A percentile compares a stretch with the other conserved stretches of the same genome.
phyloP scores from a whole-genome alignment of 2,329 filamentous ascomycete species.

The Boeremia lycopersici region DNA sequence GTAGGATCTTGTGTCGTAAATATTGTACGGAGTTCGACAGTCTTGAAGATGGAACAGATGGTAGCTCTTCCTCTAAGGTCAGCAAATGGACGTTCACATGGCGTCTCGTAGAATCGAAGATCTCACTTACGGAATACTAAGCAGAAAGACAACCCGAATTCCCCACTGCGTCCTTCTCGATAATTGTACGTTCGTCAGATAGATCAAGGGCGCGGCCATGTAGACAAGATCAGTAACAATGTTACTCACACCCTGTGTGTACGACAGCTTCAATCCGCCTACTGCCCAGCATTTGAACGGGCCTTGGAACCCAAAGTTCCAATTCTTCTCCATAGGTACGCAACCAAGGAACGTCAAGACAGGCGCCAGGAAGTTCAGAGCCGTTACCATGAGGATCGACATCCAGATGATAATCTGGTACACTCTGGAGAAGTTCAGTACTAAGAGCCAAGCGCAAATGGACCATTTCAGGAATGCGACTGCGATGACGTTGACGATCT shows the following conservation, averaged over 20 bases:
- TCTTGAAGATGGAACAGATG: constrained; percentile 37
- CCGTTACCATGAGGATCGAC: constrained; percentile 33
- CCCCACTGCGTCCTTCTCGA: constrained; percentile 32
- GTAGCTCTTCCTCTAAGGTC: constrained; percentile 25
- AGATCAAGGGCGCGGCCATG: constrained; percentile 35
- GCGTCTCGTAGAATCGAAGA: neutral
- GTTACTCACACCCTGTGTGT: constrained; percentile 35
- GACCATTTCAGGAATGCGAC: constrained; percentile 38
- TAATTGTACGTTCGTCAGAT: constrained; percentile 32
- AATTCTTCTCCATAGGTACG: constrained; percentile 32
- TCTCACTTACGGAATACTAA: constrained; percentile 34
- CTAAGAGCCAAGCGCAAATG: constrained; percentile 37
- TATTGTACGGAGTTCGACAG: constrained; percentile 28
- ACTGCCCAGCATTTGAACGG: constrained; percentile 28
- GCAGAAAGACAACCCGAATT: constrained; percentile 35
- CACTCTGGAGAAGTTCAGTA: constrained; percentile 32
- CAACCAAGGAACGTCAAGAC: constrained; percentile 32
- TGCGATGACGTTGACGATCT: constrained; percentile 36
- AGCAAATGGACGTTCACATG: neutral
- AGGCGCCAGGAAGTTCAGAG: constrained; percentile 35
- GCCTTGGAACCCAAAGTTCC: constrained; percentile 25
- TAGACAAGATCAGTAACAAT: constrained; percentile 37
- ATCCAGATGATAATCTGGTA: constrained; percentile 35
- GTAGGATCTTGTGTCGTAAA: constrained; percentile 29
- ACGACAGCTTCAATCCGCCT: constrained; percentile 24